phyloP scores from a whole-genome alignment of 1,284 basidiomycete species.

The Trichosporon inkin region DNA sequence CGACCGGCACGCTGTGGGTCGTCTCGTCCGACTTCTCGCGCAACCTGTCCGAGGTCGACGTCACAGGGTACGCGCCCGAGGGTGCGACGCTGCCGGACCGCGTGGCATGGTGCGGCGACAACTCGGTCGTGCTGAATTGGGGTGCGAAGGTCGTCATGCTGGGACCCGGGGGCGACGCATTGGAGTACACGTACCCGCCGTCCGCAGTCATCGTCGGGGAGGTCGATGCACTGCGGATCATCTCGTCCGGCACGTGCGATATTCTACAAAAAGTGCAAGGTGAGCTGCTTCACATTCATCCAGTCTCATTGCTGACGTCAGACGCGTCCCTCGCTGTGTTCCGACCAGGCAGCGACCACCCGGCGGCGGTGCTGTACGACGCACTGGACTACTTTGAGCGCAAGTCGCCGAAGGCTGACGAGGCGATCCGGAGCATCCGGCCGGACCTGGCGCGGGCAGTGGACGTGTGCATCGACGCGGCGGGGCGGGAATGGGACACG shows the following conservation, averaged over 20 bases:
- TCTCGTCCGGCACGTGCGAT: conserved; percentile 75
- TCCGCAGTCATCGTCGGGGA: conserved; percentile 76
- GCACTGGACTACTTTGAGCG: conserved; percentile 83
- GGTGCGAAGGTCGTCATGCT: conserved; percentile 70
- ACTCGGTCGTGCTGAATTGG: conserved; percentile 87
- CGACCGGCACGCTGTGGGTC: conserved; percentile 73
- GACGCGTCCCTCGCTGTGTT: conserved; percentile 77
- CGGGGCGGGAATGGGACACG: conserved; percentile 85
- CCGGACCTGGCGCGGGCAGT: conserved; percentile 83
- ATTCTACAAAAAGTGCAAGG: conserved; percentile 89
- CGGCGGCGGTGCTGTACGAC: conserved; percentile 86
- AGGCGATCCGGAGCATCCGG: conserved; percentile 81
- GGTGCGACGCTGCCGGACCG: conserved; percentile 52
- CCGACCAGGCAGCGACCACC: conserved; percentile 83
- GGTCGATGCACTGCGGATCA: conserved; percentile 77
- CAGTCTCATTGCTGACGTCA: conserved; percentile 34
- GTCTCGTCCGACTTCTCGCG: conserved; percentile 88
- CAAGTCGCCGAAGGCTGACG: conserved; percentile 84
- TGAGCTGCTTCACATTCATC: conserved; percentile 38
- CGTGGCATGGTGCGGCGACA: conserved; percentile 94
- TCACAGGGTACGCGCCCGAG: conserved; percentile 38
- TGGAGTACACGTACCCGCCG: conserved; percentile 78
- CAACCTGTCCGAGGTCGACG: conserved; percentile 80
- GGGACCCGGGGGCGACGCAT: conserved; percentile 83
- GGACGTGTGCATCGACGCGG: conserved; percentile 88